Conservation (phyloP, 2,329 filamentous ascomycete genomes). For the Hyphodiscus sp. region DNA sequence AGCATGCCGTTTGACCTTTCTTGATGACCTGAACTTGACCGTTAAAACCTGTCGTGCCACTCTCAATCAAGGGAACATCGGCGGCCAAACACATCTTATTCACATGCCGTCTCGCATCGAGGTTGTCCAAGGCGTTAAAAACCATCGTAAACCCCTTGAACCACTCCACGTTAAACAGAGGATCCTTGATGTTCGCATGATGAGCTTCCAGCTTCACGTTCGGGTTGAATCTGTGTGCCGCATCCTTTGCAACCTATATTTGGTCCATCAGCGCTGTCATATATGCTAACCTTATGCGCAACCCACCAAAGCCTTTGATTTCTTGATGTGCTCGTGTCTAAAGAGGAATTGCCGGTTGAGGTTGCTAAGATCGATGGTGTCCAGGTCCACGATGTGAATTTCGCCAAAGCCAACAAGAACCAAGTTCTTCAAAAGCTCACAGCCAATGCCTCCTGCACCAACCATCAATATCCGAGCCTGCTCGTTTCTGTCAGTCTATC, state of each 20-base stretch:
- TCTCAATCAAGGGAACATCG: constrained; percentile 86
- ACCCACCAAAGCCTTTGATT: constrained; percentile 82
- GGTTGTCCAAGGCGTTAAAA: constrained; percentile 95
- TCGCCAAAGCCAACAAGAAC: constrained; percentile 87
- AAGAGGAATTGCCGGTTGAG: constrained; percentile 97
- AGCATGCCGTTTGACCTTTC: constrained; percentile 87
- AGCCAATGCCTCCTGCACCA: constrained; percentile 93
- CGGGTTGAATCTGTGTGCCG: constrained; percentile 84
- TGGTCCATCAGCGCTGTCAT: constrained; percentile 7
- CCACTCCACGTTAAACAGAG: constrained; percentile 80
- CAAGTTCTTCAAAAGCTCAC: constrained; percentile 94
- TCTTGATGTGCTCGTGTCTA: constrained; percentile 94
- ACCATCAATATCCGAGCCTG: constrained; percentile 89
- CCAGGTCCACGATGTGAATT: constrained; percentile 91
- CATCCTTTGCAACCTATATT: constrained; percentile 79
- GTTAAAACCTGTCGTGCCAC: constrained; percentile 95
- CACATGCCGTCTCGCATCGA: constrained; percentile 88
- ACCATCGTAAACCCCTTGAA: constrained; percentile 78
- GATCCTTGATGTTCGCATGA: constrained; percentile 92
- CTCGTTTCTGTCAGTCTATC: constrained; percentile 30
- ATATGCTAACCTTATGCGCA: not conserved
- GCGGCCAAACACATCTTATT: constrained; percentile 96
- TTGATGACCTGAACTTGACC: constrained; percentile 97
- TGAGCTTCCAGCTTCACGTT: constrained; percentile 79
- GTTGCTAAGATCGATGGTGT: constrained; percentile 97